phyloP scores from a whole-genome alignment of 2,329 filamentous ascomycete genomes.

The Mycosphaerella sp. region DNA sequence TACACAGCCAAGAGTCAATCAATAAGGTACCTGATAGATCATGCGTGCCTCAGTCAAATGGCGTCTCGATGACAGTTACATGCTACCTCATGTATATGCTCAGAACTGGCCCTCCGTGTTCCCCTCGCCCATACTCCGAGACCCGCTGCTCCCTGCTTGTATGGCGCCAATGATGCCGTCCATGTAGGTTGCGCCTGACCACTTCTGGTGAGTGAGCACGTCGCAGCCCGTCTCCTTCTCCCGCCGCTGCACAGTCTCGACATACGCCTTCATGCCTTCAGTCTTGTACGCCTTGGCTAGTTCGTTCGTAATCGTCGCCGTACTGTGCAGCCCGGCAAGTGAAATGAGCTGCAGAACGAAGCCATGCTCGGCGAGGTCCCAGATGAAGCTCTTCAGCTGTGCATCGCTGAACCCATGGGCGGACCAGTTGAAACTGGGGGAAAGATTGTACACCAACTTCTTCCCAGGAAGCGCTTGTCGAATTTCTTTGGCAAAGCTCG shows the following conservation, averaged over 20 bases:
- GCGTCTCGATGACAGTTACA: background rate
- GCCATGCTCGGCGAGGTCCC: slow-evolving; percentile 88
- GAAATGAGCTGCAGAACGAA: slow-evolving; percentile 61
- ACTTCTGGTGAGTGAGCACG: slow-evolving; percentile 92
- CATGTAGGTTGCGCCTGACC: slow-evolving; percentile 69
- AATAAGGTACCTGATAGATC: too few relatives aligned
- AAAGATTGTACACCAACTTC: slow-evolving; percentile 92
- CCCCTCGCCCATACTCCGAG: slow-evolving; percentile 89
- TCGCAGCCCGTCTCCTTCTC: slow-evolving; percentile 91
- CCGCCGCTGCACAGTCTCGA: slow-evolving; percentile 80
- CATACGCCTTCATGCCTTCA: slow-evolving; percentile 95
- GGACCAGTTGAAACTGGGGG: slow-evolving; percentile 98
- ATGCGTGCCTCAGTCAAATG: too few relatives aligned
- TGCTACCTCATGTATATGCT: background rate
- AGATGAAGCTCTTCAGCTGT: slow-evolving; percentile 84
- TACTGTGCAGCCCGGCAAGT: slow-evolving; percentile 58
- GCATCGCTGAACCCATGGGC: slow-evolving; percentile 81
- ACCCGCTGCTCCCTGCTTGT: slow-evolving; percentile 83
- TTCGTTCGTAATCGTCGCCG: slow-evolving; percentile 62
- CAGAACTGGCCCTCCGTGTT: slow-evolving; percentile 66
- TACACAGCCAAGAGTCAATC: too few relatives aligned
- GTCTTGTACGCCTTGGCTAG: slow-evolving; percentile 76
- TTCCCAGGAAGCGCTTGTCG: slow-evolving; percentile 65
- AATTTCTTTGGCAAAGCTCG: slow-evolving; percentile 70
- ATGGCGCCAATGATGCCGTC: slow-evolving; percentile 87